Base-by-base conservation (phyloP, 2,329 filamentous ascomycete species). In the Zasmidium citrigriseum region DNA sequence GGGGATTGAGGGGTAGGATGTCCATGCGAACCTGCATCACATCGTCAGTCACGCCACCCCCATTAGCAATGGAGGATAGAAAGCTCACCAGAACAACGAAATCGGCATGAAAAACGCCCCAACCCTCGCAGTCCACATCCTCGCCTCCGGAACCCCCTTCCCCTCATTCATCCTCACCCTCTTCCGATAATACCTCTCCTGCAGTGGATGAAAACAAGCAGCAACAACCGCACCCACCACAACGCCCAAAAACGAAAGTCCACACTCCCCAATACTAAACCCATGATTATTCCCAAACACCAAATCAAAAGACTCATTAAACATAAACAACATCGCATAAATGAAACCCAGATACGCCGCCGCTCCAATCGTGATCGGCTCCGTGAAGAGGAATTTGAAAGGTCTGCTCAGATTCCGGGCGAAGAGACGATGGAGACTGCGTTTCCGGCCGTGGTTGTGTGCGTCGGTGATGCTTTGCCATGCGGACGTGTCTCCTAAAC, bases 301-400 rank as follows among this genome's bases (percentile, higher is more conserved):
- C 20, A 81, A 71, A 20, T 76, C 71, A 57, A 82, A 82, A 0
- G 78, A 78, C 4, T 75, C 78, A 59, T 81, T 81, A 70, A 82
- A 81, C 0, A 81, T 68, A 54, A 81, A 82, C 1, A 76, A 78
- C 5, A 82, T 63, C 1, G 79, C 79, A 52, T 81, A 81, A 3
- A 81, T 70, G 59, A 78, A 81, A 7, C 78, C 79, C 54, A 81
- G 81, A 67, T 80, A 81, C 0, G 79, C 65, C 1, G 80, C 77
- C 2, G 73, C 75, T 34, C 78, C 78, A 20, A 78, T 73, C 25
- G 79, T 76, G 52, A 81, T 81, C 24, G 78, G 76, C 62, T 81
- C 79, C 1, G 76, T 75, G 14, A 72, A 73, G 0, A 81, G 65
- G 49, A 81, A 81, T 1, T 77, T 71, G 59, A 82, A 78, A 0